A percentile compares a stretch with the other conserved stretches of the same genome.
phyloP scores from a whole-genome alignment of 495 filamentous ascomycete genomes.

The Penicillium atrosanguineum region DNA sequence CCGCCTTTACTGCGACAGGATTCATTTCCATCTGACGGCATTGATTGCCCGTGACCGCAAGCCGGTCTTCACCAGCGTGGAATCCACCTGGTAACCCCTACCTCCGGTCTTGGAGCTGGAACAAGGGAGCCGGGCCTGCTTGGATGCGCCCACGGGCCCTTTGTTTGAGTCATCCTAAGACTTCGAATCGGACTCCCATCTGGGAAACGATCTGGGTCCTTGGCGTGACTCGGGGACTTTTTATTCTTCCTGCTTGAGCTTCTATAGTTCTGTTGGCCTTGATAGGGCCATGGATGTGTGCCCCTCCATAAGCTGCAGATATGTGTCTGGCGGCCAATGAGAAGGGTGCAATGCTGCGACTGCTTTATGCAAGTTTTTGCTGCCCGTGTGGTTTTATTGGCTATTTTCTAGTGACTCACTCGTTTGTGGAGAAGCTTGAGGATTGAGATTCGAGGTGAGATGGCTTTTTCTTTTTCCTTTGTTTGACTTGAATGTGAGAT shows the following conservation, averaged over 20 bases:
- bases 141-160: conserved; percentile 18
- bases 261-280: conserved; percentile 14
- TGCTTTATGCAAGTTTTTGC: conserved; percentile 15
- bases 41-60: conserved; percentile 20
- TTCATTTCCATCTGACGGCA: conserved; percentile 14
- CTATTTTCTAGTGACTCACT: conserved; percentile 19
- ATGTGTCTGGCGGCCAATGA: no score
- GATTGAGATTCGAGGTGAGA: neutral
- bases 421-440: conserved; percentile 13
- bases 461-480: conserved; percentile 7
- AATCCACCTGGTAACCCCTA: neutral
- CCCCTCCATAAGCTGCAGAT: neutral
- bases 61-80: conserved; percentile 12
- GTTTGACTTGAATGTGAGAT: neutral
- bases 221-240: conserved; percentile 4
- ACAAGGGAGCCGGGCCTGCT: conserved; percentile 11
- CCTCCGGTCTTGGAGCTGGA: conserved; percentile 3
- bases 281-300: conserved; percentile 14
- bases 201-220: conserved; percentile 11
- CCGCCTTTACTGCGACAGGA: neutral
- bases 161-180: neutral
- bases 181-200: conserved; percentile 11
- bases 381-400: conserved; percentile 16
- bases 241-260: neutral
- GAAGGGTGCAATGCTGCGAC: neutral